Evolutionary conservation across 1,284 basidiomycete species (phyloP), one percentile per base, ranked within the genome.

Genomic region (Cryptococcus deneoformans): DNA sequence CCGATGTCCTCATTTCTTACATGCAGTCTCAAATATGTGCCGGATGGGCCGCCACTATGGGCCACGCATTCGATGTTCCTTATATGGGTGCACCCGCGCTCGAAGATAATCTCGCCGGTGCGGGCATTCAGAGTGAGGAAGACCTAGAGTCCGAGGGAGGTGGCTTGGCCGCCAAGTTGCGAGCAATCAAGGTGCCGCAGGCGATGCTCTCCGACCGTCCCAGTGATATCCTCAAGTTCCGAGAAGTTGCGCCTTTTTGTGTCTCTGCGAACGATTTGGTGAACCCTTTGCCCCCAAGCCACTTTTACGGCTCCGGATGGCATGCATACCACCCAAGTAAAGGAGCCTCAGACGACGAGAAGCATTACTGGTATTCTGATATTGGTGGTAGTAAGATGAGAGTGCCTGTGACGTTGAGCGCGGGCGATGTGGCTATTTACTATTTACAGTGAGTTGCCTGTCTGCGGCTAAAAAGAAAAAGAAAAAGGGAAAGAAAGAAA

Each of bases 281-380:
- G 75, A 96, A 96, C 79, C 93, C 93, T 1, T 82, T 97, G 0
- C 92, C 93, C 8, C 85, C 87, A 0, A 89, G 88, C 39, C 79
- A 94, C 64, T 96, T 97, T 78, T 88, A 87, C 60, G 93, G 92
- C 36, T 87, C 87, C 0, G 93, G 93, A 4, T 97, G 93, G 92
- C 81, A 82, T 56, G 84, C 85, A 1, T 83, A 84, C 70, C 89
- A 91, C 71, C 90, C 91, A 1, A 68, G 79, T 0, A 78, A 82
- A 46, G 76, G 77, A 43, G 76, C 84, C 24, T 53, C 63, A 12
- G 53, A 46, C 12, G 79, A 81, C 56, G 82, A 83, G 53, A 82
- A 82, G 58, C 90, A 95, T 77, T 95, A 95, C 74, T 97, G 92
- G 88, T 87, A 88, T 73, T 87, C 89, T 20, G 86, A 86, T 56